Conservation (phyloP, 768 basidiomycete genomes). For the Gyrodon lividus region DNA sequence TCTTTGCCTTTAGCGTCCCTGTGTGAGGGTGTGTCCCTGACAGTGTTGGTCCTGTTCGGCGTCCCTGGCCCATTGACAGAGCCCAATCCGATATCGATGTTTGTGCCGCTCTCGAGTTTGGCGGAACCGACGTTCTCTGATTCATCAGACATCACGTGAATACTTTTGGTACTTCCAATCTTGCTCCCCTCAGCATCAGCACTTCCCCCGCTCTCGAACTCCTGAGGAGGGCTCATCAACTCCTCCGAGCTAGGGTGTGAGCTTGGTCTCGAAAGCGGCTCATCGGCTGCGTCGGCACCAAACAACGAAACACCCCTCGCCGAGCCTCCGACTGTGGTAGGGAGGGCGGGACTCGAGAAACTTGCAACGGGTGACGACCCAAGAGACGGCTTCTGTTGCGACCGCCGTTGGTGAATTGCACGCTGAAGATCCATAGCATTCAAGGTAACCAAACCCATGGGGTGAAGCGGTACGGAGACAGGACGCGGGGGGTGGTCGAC, state of each 20-base stretch:
- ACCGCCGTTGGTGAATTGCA: background rate
- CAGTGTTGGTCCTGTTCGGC: background rate
- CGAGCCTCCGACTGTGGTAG: background rate
- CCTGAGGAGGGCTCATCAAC: slow-evolving; percentile 11
- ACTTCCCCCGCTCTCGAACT: slow-evolving; percentile 13
- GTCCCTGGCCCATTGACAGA: background rate
- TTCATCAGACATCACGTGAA: slow-evolving; percentile 4
- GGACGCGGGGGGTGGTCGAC: slow-evolving; percentile 22
- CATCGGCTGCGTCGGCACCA: slow-evolving; percentile 7
- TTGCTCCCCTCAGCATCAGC: slow-evolving; percentile 11
- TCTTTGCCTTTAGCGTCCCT: slow-evolving; percentile 3
- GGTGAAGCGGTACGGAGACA: slow-evolving; percentile 19
- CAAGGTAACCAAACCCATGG: background rate
- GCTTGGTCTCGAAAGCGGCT: slow-evolving; percentile 7
- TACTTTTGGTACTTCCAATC: slow-evolving; percentile 6
- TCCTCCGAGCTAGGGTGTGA: slow-evolving; percentile 18
- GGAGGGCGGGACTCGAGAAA: slow-evolving; percentile 19
- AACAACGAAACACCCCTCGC: background rate
- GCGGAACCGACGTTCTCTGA: background rate
- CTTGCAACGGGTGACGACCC: slow-evolving; percentile 17
- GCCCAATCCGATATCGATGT: slow-evolving; percentile 3
- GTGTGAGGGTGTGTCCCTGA: background rate
- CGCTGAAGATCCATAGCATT: background rate
- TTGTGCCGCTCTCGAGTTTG: background rate
- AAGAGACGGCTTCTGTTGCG: slow-evolving; percentile 5